Base-by-base conservation (phyloP, 2,329 filamentous ascomycete genomes). In the Aspergillus tamarii region DNA sequence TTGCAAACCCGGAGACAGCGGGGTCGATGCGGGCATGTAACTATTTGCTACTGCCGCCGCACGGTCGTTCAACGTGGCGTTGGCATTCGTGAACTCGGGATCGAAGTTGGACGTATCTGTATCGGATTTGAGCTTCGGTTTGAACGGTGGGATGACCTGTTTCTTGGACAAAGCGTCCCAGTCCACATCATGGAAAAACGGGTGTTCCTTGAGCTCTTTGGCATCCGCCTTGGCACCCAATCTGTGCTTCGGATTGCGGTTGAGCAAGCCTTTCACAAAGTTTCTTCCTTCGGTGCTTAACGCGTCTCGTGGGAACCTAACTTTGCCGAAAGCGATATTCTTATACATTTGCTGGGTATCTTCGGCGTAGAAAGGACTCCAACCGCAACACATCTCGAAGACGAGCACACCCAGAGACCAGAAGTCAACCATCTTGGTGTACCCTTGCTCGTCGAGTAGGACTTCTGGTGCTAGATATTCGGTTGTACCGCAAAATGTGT, bases 271-370 rank as follows among this genome's bases (percentile, higher is more conserved):
- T 84, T 99, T 99, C 75, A 99, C 95, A 73, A 99, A 99, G 80
- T 97, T 98, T 64, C 95, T 88, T 64, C 95, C 95, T 78, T 99
- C 95, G 46, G 93, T 91, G 65, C 93, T 97, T 36, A 99, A 83
- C 1, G 95, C 96, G 78, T 99, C 95, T 69, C 94, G 88, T 9
- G 95, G 95, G 78, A 99, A 99, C 65, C 95, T 87, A 63, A 99
- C 95, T 77, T 99, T 99, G 76, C 95, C 95, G 75, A 99, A 99
- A 0, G 95, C 95, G 76, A 99, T 99, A 82, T 99, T 99, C 84
- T 99, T 99, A 84, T 99, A 99, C 95, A 99, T 99, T 78, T 99
- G 95, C 80, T 99, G 95, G 0, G 95, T 99, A 75, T 99, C 95
- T 75, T 99, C 95, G 62, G 95, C 95, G 72, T 98, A 99, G 81